phyloP scores from a whole-genome alignment of 495 filamentous ascomycete genomes.

The Podospora tetraspora region DNA sequence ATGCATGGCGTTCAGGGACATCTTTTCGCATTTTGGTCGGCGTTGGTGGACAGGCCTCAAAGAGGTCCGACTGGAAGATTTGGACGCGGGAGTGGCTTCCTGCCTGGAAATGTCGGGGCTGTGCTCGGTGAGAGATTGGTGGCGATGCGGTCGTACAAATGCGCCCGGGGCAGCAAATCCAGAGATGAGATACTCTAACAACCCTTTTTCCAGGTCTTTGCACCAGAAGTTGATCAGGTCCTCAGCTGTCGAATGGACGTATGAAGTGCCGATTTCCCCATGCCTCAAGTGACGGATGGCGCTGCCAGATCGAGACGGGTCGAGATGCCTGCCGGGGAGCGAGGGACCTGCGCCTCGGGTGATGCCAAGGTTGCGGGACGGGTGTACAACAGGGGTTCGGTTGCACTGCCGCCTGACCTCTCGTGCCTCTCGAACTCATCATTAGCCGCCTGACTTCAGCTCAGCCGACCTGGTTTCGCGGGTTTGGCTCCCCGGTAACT shows the following conservation, averaged over 20 bases:
- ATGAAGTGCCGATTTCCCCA: not conserved
- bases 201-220: not conserved
- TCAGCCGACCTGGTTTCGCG: not conserved
- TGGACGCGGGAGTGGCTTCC: not conserved
- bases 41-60: not conserved
- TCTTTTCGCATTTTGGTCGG: not conserved
- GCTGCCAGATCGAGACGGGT: not conserved
- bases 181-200: not conserved
- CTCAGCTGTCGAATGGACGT: not conserved
- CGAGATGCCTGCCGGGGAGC: not conserved
- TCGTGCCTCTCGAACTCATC: too few species aligned
- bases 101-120: not conserved
- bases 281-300: not conserved
- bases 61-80: not conserved
- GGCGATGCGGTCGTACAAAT: not conserved
- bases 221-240: not conserved
- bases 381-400: not conserved
- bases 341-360: too few species aligned
- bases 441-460: too few species aligned
- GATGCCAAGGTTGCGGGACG: not conserved
- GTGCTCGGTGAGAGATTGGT: not conserved
- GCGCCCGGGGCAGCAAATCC: not conserved
- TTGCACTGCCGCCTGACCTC: not conserved
- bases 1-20: not conserved
- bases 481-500: not conserved